Evolutionary conservation across 345 rosid species (phyloP), one percentile per base, ranked within the genome.

Genomic region (Boechera stricta): DNA sequence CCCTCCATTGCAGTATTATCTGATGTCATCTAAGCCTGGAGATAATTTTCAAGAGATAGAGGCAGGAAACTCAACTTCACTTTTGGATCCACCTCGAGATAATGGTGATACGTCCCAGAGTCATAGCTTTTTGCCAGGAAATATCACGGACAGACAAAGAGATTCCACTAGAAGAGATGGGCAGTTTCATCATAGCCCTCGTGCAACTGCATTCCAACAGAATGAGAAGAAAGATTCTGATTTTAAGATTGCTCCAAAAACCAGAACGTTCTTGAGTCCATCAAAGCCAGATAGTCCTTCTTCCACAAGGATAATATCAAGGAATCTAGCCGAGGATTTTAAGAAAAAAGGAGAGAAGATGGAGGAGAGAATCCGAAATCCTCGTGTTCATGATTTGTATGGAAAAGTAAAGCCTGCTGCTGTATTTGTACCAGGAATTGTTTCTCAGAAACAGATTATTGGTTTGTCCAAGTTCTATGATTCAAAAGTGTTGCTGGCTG

Each of bases 1-100:
- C 29, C 87, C 87, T 66, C 79, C 90, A 7, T 73, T 84, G 52
- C 89, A 86, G 69, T 83, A 72, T 73, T 88, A 84, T 89, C 81
- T 82, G 69, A 82, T 74, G 73, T 81, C 92, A 5, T 82, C 95
- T 78, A 77, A 87, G 18, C 24, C 48, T 2, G 82, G 81, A 61
- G 76, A 79, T 73, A 62, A 66, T 73, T 51, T 76, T 51, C 77
- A 71, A 53, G 77, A 53, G 24, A 21, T 21, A 21, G 24, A 21
- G 24, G 24, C 24, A 21, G 24, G 24, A 21, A 21, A 21, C 24
- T 21, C 24, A 21, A 21, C 24, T 21, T 21, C 24, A 21, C 24
- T 21, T 38, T 65, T 32, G 42, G 85, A 73, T 33, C 71, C 83
- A 5, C 67, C 61, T 29, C 76, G 69, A 69, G 88, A 86, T 42